Percentiles rank a stretch among this genome's conserved stretches.
phyloP scores from a whole-genome alignment of 2,329 filamentous ascomycete species.

The Fusarium nurragi region DNA sequence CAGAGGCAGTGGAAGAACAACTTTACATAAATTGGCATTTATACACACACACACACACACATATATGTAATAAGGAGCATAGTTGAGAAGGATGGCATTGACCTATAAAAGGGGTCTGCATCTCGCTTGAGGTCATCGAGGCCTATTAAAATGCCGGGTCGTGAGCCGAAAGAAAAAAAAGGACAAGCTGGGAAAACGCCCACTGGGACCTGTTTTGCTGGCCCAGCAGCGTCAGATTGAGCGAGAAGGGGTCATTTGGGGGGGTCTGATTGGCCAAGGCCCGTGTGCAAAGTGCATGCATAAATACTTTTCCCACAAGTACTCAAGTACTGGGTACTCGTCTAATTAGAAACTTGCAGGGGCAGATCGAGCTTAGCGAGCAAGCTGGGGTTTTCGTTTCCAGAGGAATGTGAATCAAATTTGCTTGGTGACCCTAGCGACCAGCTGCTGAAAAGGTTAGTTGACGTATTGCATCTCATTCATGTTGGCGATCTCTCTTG shows the following conservation, averaged over 20 bases:
- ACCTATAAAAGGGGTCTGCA: slow-evolving; percentile 1
- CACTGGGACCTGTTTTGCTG: slow-evolving; percentile 14
- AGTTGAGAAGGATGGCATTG: not conserved
- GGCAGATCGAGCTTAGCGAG: slow-evolving; percentile 29
- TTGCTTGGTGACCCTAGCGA: slow-evolving; percentile 34
- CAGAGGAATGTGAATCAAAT: slow-evolving; percentile 43
- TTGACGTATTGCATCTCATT: slow-evolving; percentile 14
- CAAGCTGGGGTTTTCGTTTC: slow-evolving; percentile 35
- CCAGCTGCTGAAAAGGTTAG: slow-evolving; percentile 20
- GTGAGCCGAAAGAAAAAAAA: slow-evolving; percentile 1
- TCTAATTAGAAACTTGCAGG: slow-evolving; percentile 34
- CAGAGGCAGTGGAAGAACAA: not conserved
- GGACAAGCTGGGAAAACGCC: slow-evolving; percentile 11
- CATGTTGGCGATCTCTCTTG: too few relatives aligned
- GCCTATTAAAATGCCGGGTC: not conserved
- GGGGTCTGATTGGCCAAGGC: slow-evolving; percentile 8
- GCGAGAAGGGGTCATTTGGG: slow-evolving; percentile 5
- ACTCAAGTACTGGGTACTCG: slow-evolving; percentile 14
- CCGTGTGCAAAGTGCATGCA: slow-evolving; percentile 43
- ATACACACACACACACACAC: too few relatives aligned
- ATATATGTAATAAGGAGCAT: not conserved
- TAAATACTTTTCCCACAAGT: slow-evolving; percentile 34
- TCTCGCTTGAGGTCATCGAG: slow-evolving; percentile 6
- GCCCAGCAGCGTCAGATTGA: slow-evolving; percentile 31
- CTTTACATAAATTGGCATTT: not conserved